Evolutionary conservation across 2,329 filamentous ascomycete genomes (phyloP), one percentile per base, ranked within the genome.

Genomic region (Ophiocordyceps polyrhachis-furcata): DNA sequence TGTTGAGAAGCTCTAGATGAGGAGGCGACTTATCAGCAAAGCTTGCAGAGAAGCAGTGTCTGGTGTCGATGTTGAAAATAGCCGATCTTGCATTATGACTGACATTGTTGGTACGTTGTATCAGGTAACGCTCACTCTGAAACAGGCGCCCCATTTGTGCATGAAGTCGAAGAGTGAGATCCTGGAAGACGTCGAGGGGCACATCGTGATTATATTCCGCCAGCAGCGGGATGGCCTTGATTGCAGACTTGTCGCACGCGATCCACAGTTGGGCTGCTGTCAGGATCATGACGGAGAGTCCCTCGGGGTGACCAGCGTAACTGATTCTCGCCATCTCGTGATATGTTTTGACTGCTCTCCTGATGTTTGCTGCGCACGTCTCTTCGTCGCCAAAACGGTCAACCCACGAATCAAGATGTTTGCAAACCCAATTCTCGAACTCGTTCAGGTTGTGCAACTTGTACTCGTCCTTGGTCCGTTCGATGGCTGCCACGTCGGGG

Each of bases 181-280:
- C 58, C 9, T 66, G 52, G 1, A 73, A 59, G 0, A 67, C 44
- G 0, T 49, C 41, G 0, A 43, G 2, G 0, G 63, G 59, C 3
- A 79, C 53, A 2, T 64, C 63, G 0, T 67, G 63, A 14, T 61
- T 51, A 49, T 73, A 79, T 0, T 71, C 55, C 0, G 7, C n/a
- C 0, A 80, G 51, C 2, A 72, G 48, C 0, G 61, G 56, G 21
- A 63, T 59, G 0, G 56, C 46, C 0, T 37, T n/a, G 2, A 63
- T 58, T 1, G 67, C 67, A 4, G 60, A 60, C 44, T 59, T 67
- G 48, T 81, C 76, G 29, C 69, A 66, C 0, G 69, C 70, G 7
- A 73, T 53, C 76, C 76, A 81, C 0, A 81, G 52, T 44, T 78
- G 72, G 2, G 76, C 49, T 0, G 71, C 49, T 0, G 67, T 74